Evolutionary conservation across 2,329 filamentous ascomycete genomes (phyloP).

Genomic region (Penicillium concentricum): DNA sequence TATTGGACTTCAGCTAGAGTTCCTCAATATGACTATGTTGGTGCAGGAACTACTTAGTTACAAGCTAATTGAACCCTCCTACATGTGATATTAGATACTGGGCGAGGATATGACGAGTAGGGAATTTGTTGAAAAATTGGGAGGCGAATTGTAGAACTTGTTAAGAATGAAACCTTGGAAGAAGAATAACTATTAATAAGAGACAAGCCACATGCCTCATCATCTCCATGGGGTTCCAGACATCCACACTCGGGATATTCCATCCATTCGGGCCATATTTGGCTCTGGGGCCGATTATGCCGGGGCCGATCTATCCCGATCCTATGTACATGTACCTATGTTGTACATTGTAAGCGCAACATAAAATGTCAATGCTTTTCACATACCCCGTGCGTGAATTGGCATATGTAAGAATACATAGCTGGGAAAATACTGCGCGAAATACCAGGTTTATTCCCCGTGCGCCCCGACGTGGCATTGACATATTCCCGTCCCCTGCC

Average conservation of each 20-base stretch:
- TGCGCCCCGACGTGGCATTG: background rate
- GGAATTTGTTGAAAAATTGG: background rate
- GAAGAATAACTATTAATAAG: background rate
- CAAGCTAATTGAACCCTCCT: background rate
- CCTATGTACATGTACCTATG: background rate
- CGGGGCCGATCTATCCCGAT: conserved; percentile 8
- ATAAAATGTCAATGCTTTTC: background rate
- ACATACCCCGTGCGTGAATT: background rate
- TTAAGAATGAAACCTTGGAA: background rate
- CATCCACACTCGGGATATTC: conserved; percentile 6
- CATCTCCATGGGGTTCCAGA: conserved; percentile 1
- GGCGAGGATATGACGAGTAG: background rate
- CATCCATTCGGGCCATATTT: background rate
- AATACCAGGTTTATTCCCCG: background rate
- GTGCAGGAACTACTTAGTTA: no score
- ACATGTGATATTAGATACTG: background rate
- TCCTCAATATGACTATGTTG: no score
- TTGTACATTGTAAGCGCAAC: background rate
- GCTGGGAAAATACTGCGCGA: no score
- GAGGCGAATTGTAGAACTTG: background rate
- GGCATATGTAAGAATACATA: background rate
- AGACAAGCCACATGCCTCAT: conserved; percentile 5
- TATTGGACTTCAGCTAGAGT: no score
- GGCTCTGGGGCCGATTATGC: conserved; percentile 1
- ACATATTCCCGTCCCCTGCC: conserved; percentile 8